phyloP scores from a whole-genome alignment of 768 basidiomycete species.

The Chiua virens region DNA sequence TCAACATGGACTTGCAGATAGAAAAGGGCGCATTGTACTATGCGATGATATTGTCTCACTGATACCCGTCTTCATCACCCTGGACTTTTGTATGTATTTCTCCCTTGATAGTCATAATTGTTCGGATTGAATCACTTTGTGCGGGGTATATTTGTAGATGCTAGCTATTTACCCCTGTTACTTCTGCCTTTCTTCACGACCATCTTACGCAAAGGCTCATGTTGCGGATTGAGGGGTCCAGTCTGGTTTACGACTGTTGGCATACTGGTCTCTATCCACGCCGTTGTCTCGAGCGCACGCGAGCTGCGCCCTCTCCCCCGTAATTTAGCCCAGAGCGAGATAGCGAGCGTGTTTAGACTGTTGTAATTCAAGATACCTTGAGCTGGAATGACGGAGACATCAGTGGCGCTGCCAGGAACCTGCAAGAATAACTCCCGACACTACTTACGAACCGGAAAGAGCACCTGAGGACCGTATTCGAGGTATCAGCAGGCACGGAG shows the following conservation, averaged over 20 bases:
- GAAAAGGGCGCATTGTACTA: not conserved
- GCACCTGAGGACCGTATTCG: slow-evolving; percentile 17
- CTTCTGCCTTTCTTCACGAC: no score
- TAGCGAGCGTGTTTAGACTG: slow-evolving; percentile 46
- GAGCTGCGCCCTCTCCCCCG: slow-evolving; percentile 39
- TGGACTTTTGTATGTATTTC: no score
- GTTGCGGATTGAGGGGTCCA: slow-evolving; percentile 21
- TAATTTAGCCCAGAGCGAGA: slow-evolving; percentile 51
- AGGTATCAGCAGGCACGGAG: not conserved
- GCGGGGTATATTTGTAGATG: no score
- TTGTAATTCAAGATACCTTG: slow-evolving; percentile 52
- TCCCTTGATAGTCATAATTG: no score
- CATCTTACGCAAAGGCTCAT: not conserved
- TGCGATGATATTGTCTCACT: not conserved
- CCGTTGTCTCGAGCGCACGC: slow-evolving; percentile 38
- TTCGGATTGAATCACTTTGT: no score
- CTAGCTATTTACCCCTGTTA: no score
- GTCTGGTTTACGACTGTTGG: slow-evolving; percentile 19
- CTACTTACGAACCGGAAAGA: slow-evolving; percentile 29
- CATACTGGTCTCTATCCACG: slow-evolving; percentile 28
- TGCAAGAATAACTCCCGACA: not conserved
- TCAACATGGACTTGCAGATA: not conserved
- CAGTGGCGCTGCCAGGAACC: not conserved
- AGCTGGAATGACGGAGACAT: slow-evolving; percentile 29
- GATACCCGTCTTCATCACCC: no score